Percentiles rank a stretch among this genome's conserved stretches.
Conservation (phyloP, 73 alveolate genomes). For the Stentor coeruleus region DNA sequence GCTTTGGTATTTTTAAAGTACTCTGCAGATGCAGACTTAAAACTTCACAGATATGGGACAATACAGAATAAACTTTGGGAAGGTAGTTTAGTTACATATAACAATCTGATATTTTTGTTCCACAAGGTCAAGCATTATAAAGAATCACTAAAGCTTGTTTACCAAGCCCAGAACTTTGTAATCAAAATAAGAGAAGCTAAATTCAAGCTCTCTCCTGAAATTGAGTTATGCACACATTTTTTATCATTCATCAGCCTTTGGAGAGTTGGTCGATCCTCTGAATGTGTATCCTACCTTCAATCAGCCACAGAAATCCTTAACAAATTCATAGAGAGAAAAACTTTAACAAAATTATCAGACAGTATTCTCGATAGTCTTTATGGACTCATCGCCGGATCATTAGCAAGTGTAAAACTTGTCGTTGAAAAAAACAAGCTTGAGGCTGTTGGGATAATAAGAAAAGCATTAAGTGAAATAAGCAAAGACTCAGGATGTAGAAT, state of each 20-base stretch:
- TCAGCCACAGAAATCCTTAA: background rate
- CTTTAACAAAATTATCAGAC: background rate
- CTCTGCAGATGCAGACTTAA: constrained; percentile 9
- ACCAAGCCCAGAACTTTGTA: constrained; percentile 13
- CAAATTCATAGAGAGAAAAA: background rate
- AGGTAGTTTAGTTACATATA: constrained; percentile 1
- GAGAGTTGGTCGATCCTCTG: background rate
- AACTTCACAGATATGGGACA: constrained; percentile 2
- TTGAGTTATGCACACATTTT: background rate
- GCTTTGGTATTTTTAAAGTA: background rate
- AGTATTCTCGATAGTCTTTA: background rate
- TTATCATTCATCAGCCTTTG: background rate
- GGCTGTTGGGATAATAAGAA: background rate
- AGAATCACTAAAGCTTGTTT: constrained; percentile 19
- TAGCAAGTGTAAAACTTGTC: background rate
- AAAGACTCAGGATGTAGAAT: background rate
- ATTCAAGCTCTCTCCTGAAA: background rate
- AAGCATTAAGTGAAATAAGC: background rate
- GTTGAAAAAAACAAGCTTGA: background rate
- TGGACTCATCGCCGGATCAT: background rate
- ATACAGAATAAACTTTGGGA: background rate
- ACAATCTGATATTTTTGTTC: background rate
- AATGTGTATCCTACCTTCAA: background rate
- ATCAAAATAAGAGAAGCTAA: background rate
- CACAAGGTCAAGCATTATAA: background rate